Base-by-base conservation (phyloP, 2,329 filamentous ascomycete genomes). In the Lachnellula suecica region DNA sequence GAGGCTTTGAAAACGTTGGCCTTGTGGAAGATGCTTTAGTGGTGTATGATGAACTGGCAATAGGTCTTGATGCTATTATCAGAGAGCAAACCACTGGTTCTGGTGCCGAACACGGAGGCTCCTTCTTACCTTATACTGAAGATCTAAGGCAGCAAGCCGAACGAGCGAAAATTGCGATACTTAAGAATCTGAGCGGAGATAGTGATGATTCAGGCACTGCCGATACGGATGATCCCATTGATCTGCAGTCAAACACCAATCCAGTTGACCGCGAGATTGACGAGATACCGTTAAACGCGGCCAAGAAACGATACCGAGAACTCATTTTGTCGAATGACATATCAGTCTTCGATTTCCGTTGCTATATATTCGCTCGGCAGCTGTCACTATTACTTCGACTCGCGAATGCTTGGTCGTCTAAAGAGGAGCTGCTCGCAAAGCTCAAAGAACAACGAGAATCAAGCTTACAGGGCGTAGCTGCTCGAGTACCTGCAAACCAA, bases 1-100 rank as follows among this genome's bases (percentile, higher is more conserved):
- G 90, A 60, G 95, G 93, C 0, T 96, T 99, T 61, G 95, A 99
- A 70, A 97, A 90, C 66, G 92, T 97, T 3, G 95, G 95, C 1
- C 76, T 99, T 9, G 90, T 97, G 8, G 94, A 99, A 66, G 94
- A 99, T 77, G 93, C 94, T 3, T 74, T 99, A 35, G 89, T 94
- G 4, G 91, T 91, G 13, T 99, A 99, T 63, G 94, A 97, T 68
- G 93, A 99, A 72, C 82, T 99, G 9, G 89, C 89, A 38, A 84
- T 93, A 46, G 93, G 92, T 0, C 76, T 99, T 25, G 93, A 97
- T 68, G 80, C 85, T 10, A 84, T 95, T 19, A 81, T 97, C 23
- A 79, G 87, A 47, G 91, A 95, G 44, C 87, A 94, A 62, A 74
- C 79, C 9, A 70, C 76, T 2, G 83, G 80, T 1, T 76, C 77